A percentile compares a stretch with the other conserved stretches of the same genome.
Conservation (phyloP, 306 rosid species). For the Albizia julibrissin region DNA sequence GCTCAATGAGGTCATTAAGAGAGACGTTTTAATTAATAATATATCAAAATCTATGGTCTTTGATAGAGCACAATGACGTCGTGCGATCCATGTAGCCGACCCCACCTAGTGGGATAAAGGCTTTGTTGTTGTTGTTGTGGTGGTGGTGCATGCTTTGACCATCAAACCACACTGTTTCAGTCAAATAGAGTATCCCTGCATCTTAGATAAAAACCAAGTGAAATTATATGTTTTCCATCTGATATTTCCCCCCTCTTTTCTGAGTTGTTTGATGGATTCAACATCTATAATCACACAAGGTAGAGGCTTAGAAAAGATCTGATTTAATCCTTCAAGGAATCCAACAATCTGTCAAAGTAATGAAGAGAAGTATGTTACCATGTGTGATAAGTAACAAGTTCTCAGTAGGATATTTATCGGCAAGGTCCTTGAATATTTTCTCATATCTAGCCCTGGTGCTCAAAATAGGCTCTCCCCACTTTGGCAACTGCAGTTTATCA, state of each 20-base stretch:
- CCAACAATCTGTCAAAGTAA: neutral
- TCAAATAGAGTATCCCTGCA: neutral
- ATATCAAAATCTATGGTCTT: no score
- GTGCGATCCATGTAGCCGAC: no score
- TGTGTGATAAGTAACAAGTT: constrained; percentile 80
- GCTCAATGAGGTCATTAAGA: no score
- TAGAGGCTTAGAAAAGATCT: neutral
- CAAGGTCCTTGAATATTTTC: constrained; percentile 58
- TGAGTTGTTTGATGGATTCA: neutral
- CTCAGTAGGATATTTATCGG: constrained; percentile 64
- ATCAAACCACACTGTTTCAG: neutral
- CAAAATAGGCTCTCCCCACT: constrained; percentile 60
- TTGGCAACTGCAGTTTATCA: constrained; percentile 58
- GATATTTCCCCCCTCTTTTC: neutral
- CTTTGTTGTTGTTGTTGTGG: no score
- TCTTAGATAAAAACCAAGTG: neutral
- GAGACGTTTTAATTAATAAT: no score
- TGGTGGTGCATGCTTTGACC: neutral
- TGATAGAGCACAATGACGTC: no score
- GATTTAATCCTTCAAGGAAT: neutral
- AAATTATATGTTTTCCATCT: no score
- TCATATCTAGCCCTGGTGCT: constrained; percentile 57
- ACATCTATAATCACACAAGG: neutral
- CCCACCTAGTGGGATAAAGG: no score
- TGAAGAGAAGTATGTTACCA: neutral